Conservation (phyloP, 2,329 filamentous ascomycete genomes). For the Colletotrichum musae region DNA sequence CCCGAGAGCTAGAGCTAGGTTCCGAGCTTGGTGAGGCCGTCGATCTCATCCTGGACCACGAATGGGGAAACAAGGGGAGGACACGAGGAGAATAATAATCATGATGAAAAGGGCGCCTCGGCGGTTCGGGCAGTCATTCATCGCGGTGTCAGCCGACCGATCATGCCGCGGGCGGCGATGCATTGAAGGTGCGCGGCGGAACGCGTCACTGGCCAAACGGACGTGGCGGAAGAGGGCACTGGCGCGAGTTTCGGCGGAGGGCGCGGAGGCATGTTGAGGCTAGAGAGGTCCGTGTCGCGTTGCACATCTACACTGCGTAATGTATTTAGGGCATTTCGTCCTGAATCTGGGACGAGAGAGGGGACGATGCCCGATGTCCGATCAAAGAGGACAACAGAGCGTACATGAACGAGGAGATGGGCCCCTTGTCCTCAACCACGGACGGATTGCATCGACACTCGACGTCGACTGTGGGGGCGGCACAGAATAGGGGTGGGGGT, state of each 20-base stretch:
- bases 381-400: constrained; percentile 20
- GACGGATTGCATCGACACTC: constrained; percentile 33
- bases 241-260: constrained; percentile 39
- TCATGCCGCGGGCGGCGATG: constrained; percentile 34
- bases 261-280: constrained; percentile 32
- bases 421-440: constrained; percentile 25
- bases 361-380: constrained; percentile 34
- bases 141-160: constrained; percentile 27
- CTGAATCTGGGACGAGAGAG: constrained; percentile 40
- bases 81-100: too few species aligned
- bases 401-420: constrained; percentile 26
- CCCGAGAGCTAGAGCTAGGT: constrained; percentile 1
- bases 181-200: constrained; percentile 38
- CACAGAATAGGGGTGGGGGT: constrained; percentile 19
- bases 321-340: constrained; percentile 33
- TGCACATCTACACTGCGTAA: constrained; percentile 24
- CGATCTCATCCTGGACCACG: constrained; percentile 7
- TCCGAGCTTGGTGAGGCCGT: constrained; percentile 1
- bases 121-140: constrained; percentile 14
- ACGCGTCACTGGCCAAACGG: constrained; percentile 33
- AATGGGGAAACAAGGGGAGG: too few species aligned
- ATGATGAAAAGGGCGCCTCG: background rate
- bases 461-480: constrained; percentile 13
- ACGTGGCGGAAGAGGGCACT: constrained; percentile 37
- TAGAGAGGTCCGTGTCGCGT: constrained; percentile 35